Conservation (phyloP, 352 stramenopile genomes). For the Saprolegnia parasitica region DNA sequence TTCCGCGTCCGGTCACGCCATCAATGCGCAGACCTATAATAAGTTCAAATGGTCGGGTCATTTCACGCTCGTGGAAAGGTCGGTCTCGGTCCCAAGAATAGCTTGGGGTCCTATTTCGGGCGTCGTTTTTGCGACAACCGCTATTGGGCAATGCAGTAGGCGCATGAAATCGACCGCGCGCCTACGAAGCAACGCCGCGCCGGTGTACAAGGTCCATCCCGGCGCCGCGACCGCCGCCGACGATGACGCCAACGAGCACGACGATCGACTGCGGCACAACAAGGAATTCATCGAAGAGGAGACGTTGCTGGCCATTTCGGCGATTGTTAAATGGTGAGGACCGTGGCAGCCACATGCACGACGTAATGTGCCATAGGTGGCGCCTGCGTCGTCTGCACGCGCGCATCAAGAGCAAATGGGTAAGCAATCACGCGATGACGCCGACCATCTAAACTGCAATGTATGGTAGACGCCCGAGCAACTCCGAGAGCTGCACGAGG, state of each 20-base stretch:
- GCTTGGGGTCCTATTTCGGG: not conserved
- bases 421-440: no score
- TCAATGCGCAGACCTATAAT: not conserved
- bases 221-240: not conserved
- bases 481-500: conserved; percentile 2
- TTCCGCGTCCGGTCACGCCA: no score
- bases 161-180: not conserved
- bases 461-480: conserved; percentile 7
- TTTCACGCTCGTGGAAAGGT: not conserved
- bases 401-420: conserved; percentile 26
- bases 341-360: no score
- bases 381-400: conserved; percentile 2
- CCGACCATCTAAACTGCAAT: not conserved
- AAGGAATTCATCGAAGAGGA: conserved; percentile 22
- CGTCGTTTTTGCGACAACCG: not conserved
- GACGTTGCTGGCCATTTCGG: not conserved
- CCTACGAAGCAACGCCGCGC: not conserved
- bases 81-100: not conserved
- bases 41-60: not conserved
- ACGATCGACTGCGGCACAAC: not conserved
- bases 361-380: no score
- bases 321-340: conserved; percentile 13
- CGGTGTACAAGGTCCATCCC: conserved; percentile 17
- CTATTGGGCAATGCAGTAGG: not conserved
- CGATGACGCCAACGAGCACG: not conserved